A percentile compares a stretch with the other conserved stretches of the same genome.
These are phyloP conservation scores for Mikania micrantha DNA, from an alignment of 129 eudicot species.

Conservation along the genomic window DNA sequence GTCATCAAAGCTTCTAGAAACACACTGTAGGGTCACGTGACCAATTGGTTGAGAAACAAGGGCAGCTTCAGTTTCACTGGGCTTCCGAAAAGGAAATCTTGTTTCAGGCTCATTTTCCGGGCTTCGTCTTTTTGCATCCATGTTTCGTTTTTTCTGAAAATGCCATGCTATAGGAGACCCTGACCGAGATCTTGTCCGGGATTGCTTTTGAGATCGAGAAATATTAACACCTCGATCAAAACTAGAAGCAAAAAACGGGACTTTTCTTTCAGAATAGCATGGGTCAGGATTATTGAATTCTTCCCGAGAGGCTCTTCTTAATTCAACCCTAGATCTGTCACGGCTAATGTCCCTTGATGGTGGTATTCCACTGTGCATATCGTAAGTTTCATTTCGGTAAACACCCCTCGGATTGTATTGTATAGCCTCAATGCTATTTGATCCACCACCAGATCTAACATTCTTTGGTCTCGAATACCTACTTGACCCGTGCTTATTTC, in stretches of 20 bases:
- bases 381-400: conserved; percentile 40
- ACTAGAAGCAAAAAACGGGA: conserved; percentile 41
- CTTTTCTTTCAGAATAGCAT: conserved; percentile 36
- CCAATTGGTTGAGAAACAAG: conserved; percentile 39
- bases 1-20: conserved; percentile 40
- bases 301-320: conserved; percentile 49
- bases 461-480: conserved; percentile 40
- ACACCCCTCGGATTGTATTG: conserved; percentile 34
- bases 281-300: conserved; percentile 39
- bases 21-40: conserved; percentile 31
- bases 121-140: conserved; percentile 32
- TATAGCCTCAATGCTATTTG: conserved; percentile 23
- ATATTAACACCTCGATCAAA: conserved; percentile 28
- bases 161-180: conserved; percentile 68
- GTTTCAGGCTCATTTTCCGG: conserved; percentile 54
- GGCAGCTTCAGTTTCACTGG: conserved; percentile 30
- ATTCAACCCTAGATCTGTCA: conserved; percentile 38
- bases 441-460: conserved; percentile 32
- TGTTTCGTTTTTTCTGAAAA: conserved; percentile 35
- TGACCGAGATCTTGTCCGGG: conserved; percentile 68
- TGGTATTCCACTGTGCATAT: conserved; percentile 29
- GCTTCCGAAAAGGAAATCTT: conserved; percentile 40
- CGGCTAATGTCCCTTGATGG: conserved; percentile 32
- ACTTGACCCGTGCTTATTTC: conserved; percentile 23
- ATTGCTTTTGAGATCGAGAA: conserved; percentile 36